Base-by-base conservation (phyloP, 148 eudicot species). In the Hydrangea macrophylla region DNA sequence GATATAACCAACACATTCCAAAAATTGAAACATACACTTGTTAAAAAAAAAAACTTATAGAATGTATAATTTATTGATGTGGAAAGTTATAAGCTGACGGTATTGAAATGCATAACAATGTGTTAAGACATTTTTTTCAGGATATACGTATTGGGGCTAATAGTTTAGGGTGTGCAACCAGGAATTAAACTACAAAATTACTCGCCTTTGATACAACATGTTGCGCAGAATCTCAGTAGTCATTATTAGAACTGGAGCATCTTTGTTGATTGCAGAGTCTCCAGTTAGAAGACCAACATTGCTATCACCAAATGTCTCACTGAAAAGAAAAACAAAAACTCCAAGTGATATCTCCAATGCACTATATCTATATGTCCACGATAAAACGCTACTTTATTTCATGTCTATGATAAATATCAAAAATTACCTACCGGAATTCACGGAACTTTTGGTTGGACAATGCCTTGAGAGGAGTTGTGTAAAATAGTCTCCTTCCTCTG, bases 221-320 rank as follows among this genome's bases (percentile, higher is more conserved):
- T 94, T 94, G 63, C 99, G 92, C 70, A 94, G 76, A 73, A 94
- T 91, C 79, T 94, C 99, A 3, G 99, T 94, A 8, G 99, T 94
- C 99, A 94, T 94, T 55, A 94, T 87, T 83, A 91, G 55, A 76
- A 94, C 84, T 70, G 75, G 97, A 73, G 97, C 99, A 84, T 94
- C 99, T 78, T 82, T 89, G 75, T 94, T 94, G 66, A 94, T 74
- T 17, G 93, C 91, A 60, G 99, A 91, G 81, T 94, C 99, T 67
- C 99, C 99, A 1, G 99, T 94, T 69, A 94, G 81, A 73, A 94
- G 99, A 64, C 99, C 99, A 73, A 94, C 97, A 78, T 85, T 89
- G 74, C 75, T 71, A 62, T 85, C 92, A 58, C 99, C 99, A 84
- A 94, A 94, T 70, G 96, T 67, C 62, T 89, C 93, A 62, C 99